Base-by-base conservation (phyloP, 441 rosid species). In the Adansonia grandidieri region DNA sequence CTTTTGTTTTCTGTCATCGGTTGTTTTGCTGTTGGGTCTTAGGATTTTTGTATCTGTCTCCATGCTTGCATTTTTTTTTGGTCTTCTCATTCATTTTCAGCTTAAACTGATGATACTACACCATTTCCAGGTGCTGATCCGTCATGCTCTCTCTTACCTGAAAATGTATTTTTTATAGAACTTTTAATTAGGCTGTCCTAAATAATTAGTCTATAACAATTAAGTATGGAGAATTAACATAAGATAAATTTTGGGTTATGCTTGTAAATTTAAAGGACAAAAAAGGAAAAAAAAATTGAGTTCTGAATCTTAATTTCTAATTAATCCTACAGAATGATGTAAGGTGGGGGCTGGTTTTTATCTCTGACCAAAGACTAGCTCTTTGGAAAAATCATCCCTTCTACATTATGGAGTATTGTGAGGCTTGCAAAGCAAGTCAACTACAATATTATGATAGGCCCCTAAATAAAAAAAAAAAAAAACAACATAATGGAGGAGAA, bases 331-430 rank as follows among this genome's bases (percentile, higher is more conserved):
- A 78, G 6, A 71, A 20, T 22, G 71, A 82, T 73, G 15, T 7
- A n/a, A 11, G 51, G 65, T 79, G 78, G 77, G 79, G 69, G 24
- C 20, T 54, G 3, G 17, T 53, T 15, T 53, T 53, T 19, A 53
- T 5, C 20, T 53, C 77, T 65, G 14, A 15, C 32, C 56, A 19
- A 13, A 70, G 60, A 65, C 62, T 19, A 3, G 24, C 61, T 56
- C 61, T 22, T 17, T 24, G 8, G 22, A 54, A n/a, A 61, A 61
- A 5, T 61, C 9, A 47, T 14, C 40, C 9, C 6, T 22, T 10
- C 0, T 28, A 17, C 67, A 11, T 62, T 42, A 28, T 11, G 17
- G 3, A 28, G 44, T 11, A 24, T 42, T 32, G 6, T 9, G 2
- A 20, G 42, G 42, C 13, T 47, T 62, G 67, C 9, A 5, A 54